Evolutionary conservation across 768 basidiomycete genomes (phyloP), one percentile per base, ranked within the genome.

Genomic region (Suillus brevipes): DNA sequence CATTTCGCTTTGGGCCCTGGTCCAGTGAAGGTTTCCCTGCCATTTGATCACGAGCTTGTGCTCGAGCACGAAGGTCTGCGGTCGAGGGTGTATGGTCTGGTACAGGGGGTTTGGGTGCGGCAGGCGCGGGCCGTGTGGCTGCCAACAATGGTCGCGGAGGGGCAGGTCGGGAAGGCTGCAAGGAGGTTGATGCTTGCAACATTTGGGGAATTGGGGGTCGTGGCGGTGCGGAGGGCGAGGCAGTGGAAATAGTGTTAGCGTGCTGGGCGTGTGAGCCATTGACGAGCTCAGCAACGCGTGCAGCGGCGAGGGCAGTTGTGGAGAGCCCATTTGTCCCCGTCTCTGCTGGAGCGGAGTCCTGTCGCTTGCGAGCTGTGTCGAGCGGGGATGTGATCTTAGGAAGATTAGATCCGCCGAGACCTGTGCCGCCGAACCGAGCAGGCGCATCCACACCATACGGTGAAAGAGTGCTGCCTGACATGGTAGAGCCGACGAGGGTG

Each of bases 361-460:
- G 85, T 50, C 85, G 79, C 66, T 77, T 80, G 12, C 85, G 79
- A 20, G 69, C 68, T 42, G 58, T 42, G 14, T 77, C 75, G 28
- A 79, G 74, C 6, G 80, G 72, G 16, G 77, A 77, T 59, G 72
- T 71, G 62, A 82, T 77, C 73, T 85, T 86, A 42, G 78, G 76
- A 42, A 86, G 73, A 12, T 75, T 67, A 13, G 83, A 75, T 8
- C 95, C 96, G 38, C 89, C 97, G 23, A 97, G 86, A 2, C 97
- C 97, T 3, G 95, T 96, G 1, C 95, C 95, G 10, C 92, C 95
- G 79, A 97, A 98, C 1, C 97, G 86, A 0, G 92, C 84, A 7
- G 91, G 89, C 6, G 89, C 83, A 12, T 72, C 72, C 37, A 70
- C 70, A 6, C 72, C 66, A 65, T 82, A 82, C 5, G 79, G 74